A percentile compares a stretch with the other conserved stretches of the same genome.
phyloP scores from a whole-genome alignment of 2,329 filamentous ascomycete species.

The Tolypocladium guangdongense region DNA sequence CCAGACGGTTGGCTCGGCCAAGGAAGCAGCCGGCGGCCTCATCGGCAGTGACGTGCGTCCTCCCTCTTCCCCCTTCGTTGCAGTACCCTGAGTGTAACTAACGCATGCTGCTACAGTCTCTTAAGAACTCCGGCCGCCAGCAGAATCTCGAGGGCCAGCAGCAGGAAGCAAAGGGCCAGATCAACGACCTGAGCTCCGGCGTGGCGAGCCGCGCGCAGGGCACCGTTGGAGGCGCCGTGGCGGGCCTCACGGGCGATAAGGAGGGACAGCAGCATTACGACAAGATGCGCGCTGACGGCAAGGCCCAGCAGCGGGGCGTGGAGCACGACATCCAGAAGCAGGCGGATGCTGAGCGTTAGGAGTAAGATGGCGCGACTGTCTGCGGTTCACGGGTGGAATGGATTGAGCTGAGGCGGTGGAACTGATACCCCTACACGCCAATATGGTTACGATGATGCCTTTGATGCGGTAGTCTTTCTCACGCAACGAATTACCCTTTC shows the following conservation, averaged over 20 bases:
- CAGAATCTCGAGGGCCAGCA: conserved; percentile 74
- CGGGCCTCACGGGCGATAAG: conserved; percentile 62
- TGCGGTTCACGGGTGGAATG: not conserved
- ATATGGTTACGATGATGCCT: not conserved
- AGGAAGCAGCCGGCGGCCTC: conserved; percentile 68
- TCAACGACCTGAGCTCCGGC: conserved; percentile 61
- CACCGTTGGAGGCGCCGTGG: conserved; percentile 57
- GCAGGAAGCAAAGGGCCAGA: conserved; percentile 73
- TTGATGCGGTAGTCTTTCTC: not conserved
- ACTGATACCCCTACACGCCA: not conserved
- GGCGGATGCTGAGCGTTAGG: conserved; percentile 32
- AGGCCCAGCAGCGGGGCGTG: conserved; percentile 72
- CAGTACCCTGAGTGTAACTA: not conserved
- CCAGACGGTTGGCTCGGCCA: conserved; percentile 78
- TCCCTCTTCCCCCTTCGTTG: not conserved
- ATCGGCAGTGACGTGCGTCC: conserved; percentile 56
- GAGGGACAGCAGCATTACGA: conserved; percentile 54
- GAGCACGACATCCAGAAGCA: conserved; percentile 73
- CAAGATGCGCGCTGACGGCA: conserved; percentile 66
- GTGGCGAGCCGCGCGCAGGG: conserved; percentile 57
- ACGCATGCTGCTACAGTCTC: conserved; percentile 26
- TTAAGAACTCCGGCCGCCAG: conserved; percentile 63
- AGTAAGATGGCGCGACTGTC: not conserved
- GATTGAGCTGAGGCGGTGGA: not conserved
- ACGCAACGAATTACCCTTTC: not conserved